A percentile compares a stretch with the other conserved stretches of the same genome.
Conservation (phyloP, 2,329 filamentous ascomycete genomes). For the Fusarium begoniae region DNA sequence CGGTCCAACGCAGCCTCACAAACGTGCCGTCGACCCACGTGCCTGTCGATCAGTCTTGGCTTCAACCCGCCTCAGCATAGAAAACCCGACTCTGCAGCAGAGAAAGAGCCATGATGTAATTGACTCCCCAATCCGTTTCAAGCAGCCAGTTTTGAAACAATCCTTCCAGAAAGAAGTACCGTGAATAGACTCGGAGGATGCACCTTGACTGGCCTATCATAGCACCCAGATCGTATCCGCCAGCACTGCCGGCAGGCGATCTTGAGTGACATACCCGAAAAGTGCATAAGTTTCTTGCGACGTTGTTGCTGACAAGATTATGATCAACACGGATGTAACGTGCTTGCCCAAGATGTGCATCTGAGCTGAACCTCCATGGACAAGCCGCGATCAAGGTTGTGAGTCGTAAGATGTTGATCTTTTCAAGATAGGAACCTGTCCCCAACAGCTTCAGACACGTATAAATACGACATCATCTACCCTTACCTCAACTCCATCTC, state of each 20-base stretch:
- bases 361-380: background rate
- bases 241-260: background rate
- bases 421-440: background rate
- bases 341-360: background rate
- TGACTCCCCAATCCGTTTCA: background rate
- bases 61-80: background rate
- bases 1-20: background rate
- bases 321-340: conserved; percentile 2
- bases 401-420: background rate
- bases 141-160: background rate
- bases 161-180: background rate
- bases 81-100: background rate
- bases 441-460: background rate
- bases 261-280: background rate
- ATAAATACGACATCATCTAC: background rate
- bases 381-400: background rate
- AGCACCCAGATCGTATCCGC: background rate
- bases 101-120: conserved; percentile 9
- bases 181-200: background rate
- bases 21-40: conserved; percentile 9
- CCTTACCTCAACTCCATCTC: background rate
- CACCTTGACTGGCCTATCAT: background rate
- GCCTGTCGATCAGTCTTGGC: conserved; percentile 20
- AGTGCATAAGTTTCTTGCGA: background rate
- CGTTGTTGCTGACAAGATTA: background rate